A percentile compares a stretch with the other conserved stretches of the same genome.
Conservation (phyloP, 2,329 filamentous ascomycete genomes). For the Corynespora cassiicola region DNA sequence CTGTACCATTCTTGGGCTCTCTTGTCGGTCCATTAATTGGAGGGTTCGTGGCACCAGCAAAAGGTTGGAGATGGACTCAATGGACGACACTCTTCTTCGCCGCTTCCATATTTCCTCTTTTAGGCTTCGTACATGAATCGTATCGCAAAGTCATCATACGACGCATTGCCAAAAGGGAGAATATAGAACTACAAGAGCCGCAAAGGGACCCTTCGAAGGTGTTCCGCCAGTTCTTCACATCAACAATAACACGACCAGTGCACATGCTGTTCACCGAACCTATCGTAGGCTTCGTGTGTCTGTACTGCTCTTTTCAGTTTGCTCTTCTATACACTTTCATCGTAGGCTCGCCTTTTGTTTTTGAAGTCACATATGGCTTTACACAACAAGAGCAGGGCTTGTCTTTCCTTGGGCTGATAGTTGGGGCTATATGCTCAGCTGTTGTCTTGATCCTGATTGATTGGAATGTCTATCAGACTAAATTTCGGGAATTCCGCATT, state of each 20-base stretch:
- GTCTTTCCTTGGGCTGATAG: conserved; percentile 26
- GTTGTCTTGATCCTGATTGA: conserved; percentile 32
- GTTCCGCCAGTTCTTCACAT: conserved; percentile 1
- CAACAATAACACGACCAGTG: conserved; percentile 11
- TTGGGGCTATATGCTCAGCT: conserved; percentile 19
- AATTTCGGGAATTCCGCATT: conserved; percentile 11
- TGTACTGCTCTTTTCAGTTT: conserved; percentile 51
- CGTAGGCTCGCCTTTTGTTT: conserved; percentile 45
- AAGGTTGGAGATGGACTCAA: conserved; percentile 48
- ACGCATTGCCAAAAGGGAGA: conserved; percentile 31
- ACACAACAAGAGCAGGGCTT: conserved; percentile 17
- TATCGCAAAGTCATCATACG: conserved; percentile 57
- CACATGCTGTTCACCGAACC: conserved; percentile 50
- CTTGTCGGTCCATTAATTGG: conserved; percentile 46
- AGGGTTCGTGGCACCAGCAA: conserved; percentile 43
- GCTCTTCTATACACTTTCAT: conserved; percentile 51
- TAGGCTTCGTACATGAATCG: conserved; percentile 58
- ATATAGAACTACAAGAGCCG: background rate
- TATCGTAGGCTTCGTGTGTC: conserved; percentile 49
- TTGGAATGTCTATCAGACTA: conserved; percentile 32
- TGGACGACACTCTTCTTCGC: conserved; percentile 51
- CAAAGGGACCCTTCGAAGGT: conserved; percentile 1
- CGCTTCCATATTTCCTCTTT: conserved; percentile 36
- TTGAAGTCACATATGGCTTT: conserved; percentile 22
- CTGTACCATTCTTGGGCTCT: conserved; percentile 46